Evolutionary conservation across 2,329 filamentous ascomycete genomes (phyloP).

Genomic region (Aurifilum marmelostoma): DNA sequence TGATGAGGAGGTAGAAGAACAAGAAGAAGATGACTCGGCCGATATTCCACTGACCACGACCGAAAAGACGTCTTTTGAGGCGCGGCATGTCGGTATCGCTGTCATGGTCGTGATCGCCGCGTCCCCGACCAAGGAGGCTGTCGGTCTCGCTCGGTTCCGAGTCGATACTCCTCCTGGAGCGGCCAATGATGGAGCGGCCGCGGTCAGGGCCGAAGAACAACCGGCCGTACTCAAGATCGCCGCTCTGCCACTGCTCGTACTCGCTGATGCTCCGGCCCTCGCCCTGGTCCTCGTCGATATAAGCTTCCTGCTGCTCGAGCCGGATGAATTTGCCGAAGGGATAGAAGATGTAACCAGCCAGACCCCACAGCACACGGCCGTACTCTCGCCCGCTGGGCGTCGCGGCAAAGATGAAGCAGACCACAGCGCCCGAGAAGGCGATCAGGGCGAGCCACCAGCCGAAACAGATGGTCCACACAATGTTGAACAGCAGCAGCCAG

Average conservation of each 20-base stretch:
- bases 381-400: constrained; percentile 83
- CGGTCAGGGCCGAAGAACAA: constrained; percentile 90
- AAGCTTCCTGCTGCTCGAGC: constrained; percentile 90
- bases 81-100: constrained; percentile 43
- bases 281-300: constrained; percentile 90
- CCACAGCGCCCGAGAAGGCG: constrained; percentile 71
- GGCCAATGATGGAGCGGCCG: constrained; percentile 79
- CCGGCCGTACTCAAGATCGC: constrained; percentile 91
- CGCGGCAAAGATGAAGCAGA: constrained; percentile 80
- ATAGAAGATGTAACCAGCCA: constrained; percentile 88
- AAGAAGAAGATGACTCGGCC: constrained; percentile 94
- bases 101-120: constrained; percentile 52
- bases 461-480: constrained; percentile 87
- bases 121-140: constrained; percentile 73
- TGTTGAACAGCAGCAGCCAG: constrained; percentile 86
- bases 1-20: constrained; percentile 93
- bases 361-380: constrained; percentile 79
- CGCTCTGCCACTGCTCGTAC: constrained; percentile 98
- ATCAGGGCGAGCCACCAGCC: constrained; percentile 93
- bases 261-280: constrained; percentile 97
- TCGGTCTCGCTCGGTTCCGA: constrained; percentile 84
- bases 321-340: constrained; percentile 97
- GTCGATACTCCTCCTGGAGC: constrained; percentile 85
- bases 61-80: constrained; percentile 85
- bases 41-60: constrained; percentile 92